Evolutionary conservation across 2,329 filamentous ascomycete species (phyloP), one percentile per base, ranked within the genome.

Genomic region (Zopfia rhizophila): DNA sequence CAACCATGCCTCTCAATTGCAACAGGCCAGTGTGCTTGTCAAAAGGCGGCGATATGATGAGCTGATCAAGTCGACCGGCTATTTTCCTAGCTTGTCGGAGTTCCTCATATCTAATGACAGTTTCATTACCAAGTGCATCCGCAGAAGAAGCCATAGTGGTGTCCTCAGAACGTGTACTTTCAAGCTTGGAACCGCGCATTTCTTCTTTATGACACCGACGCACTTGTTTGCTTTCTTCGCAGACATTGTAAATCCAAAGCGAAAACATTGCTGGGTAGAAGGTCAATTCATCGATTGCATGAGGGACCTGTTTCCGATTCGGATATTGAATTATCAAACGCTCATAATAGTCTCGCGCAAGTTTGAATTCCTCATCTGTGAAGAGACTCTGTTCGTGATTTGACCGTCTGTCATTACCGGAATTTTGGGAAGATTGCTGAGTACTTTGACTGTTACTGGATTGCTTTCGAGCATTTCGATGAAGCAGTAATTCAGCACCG

Each of bases 211-310:
- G 7, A 21, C 31, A 48, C 28, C 36, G 22, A 29, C 79, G 38
- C 66, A 63, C 42, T 69, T 73, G 61, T 81, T 81, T 74, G 85
- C 85, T 72, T 47, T 64, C 69, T 33, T 83, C 78, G 61, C 89
- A 83, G 1, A 86, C 77, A 51, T 88, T 84, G 66, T 90, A 92
- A 38, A 96, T 82, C 82, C 94, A 93, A 32, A 91, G 82, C 36
- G 85, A 85, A 58, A 93, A 86, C 74, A 96, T 82, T 11, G 88
- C 88, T 11, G 89, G 86, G 73, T 91, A 92, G 67, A 97, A 96
- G 50, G 90, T 85, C 25, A 89, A 66, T 8, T 89, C 85, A 54
- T 84, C 88, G 29, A 86, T 73, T 3, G 78, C 73, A 38, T 82
- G 73, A 0, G 85, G 84, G 4, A 80, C 77, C 78, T 58, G 86